phyloP scores from a whole-genome alignment of 495 filamentous ascomycete species.

The Articulospora tetracladia region DNA sequence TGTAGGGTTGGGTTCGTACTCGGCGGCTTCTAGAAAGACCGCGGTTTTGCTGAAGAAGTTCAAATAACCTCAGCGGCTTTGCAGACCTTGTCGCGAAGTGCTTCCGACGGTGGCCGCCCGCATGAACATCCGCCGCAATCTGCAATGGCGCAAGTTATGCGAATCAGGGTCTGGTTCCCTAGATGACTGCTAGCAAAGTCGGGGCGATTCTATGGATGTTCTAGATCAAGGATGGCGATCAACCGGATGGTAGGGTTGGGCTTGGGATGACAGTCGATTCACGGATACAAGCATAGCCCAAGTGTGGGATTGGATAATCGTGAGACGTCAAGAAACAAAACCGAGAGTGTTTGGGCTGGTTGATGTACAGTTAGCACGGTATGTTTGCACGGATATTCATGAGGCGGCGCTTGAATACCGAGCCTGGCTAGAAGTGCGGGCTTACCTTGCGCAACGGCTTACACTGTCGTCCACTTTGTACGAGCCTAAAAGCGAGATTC shows the following conservation, averaged over 20 bases:
- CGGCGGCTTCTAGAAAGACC: neutral
- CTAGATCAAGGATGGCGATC: conserved; percentile 12
- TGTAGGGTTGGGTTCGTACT: conserved; percentile 1
- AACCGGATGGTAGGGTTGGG: conserved; percentile 8
- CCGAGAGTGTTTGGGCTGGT: conserved; percentile 19
- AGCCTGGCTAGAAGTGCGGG: neutral
- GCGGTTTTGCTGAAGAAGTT: conserved; percentile 11
- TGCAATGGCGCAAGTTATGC: conserved; percentile 5
- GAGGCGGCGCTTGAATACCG: no score
- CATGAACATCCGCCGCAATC: conserved; percentile 11
- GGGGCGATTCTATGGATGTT: conserved; percentile 12
- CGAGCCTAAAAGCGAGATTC: neutral
- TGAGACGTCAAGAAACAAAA: neutral
- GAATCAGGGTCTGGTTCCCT: conserved; percentile 4
- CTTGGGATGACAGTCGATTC: conserved; percentile 1
- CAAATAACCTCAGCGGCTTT: conserved; percentile 21
- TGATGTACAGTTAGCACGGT: neutral
- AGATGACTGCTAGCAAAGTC: neutral
- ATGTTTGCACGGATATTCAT: neutral
- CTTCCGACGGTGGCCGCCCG: conserved; percentile 7
- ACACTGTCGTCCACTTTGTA: neutral
- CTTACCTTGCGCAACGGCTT: neutral
- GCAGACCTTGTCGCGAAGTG: conserved; percentile 10
- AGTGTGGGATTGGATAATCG: neutral
- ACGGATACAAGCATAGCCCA: neutral